A percentile compares a stretch with the other conserved stretches of the same genome.
Evolutionary conservation across 164 flowering plant genomes (phyloP).

Genomic region (Vitis rotundifolia): DNA sequence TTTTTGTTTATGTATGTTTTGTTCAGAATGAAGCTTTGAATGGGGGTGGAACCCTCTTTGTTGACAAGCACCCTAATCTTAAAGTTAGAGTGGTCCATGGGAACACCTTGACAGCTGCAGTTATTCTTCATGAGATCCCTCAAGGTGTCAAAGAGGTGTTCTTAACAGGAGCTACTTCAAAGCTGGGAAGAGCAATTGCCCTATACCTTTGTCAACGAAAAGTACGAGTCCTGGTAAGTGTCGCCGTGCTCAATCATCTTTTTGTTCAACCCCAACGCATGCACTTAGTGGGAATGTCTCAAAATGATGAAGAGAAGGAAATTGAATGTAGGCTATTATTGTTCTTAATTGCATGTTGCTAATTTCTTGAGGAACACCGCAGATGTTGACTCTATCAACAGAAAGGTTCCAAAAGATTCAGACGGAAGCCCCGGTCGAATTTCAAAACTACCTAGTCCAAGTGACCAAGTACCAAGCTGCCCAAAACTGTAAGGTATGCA

Average conservation of each 20-base stretch:
- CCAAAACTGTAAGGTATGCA: conserved; percentile 66
- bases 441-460: conserved; percentile 69
- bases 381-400: conserved; percentile 85
- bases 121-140: conserved; percentile 69
- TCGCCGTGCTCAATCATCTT: not conserved
- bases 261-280: not conserved
- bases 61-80: conserved; percentile 72
- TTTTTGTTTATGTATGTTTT: not conserved
- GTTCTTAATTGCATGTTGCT: not conserved
- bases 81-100: conserved; percentile 89
- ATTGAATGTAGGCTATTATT: too few species aligned
- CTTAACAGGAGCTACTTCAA: conserved; percentile 93
- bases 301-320: too few species aligned
- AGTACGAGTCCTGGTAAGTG: conserved; percentile 72
- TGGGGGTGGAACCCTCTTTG: conserved; percentile 89
- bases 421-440: conserved; percentile 72
- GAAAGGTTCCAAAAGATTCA: conserved; percentile 82
- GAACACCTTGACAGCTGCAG: conserved; percentile 91
- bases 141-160: conserved; percentile 72
- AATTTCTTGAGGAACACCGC: conserved; percentile 6
- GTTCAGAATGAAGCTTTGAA: conserved; percentile 84
- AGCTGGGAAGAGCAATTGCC: conserved; percentile 95
- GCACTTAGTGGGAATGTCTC: too few species aligned
- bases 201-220: conserved; percentile 70
- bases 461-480: conserved; percentile 89